A percentile compares a stretch with the other conserved stretches of the same genome.
Conservation (phyloP, 2,329 filamentous ascomycete genomes). For the Microsporum ferrugineum region DNA sequence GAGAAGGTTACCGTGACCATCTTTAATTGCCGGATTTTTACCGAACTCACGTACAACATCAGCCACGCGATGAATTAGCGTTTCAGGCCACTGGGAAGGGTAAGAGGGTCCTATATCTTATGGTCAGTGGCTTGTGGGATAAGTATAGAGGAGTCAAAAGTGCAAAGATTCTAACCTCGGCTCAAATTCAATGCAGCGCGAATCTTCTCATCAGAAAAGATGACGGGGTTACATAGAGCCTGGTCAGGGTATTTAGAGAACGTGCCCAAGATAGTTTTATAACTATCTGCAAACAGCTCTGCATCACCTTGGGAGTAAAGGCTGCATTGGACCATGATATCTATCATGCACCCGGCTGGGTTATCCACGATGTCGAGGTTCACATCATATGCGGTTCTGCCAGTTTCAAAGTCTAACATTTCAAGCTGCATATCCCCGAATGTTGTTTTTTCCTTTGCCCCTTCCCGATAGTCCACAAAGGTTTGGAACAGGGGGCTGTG, state of each 20-base stretch:
- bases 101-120: too few relatives aligned
- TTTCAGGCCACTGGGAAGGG: slow-evolving; percentile 10
- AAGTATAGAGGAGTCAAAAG: too few relatives aligned
- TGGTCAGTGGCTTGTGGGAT: too few relatives aligned
- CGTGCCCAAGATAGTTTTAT: too few relatives aligned
- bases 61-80: slow-evolving; percentile 28
- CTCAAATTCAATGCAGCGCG: too few relatives aligned
- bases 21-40: slow-evolving; percentile 20
- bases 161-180: too few relatives aligned
- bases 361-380: neutral
- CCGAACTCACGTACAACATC: slow-evolving; percentile 19
- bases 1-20: slow-evolving; percentile 17
- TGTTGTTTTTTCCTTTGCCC: neutral
- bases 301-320: slow-evolving; percentile 23
- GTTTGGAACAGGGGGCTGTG: slow-evolving; percentile 42
- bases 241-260: too few relatives aligned
- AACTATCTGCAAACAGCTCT: slow-evolving; percentile 14
- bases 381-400: neutral
- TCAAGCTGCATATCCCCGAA: neutral
- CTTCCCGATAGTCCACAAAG: slow-evolving; percentile 36
- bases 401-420: neutral
- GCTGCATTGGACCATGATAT: slow-evolving; percentile 19
- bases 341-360: neutral
- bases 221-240: too few relatives aligned
- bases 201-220: too few relatives aligned